Base-by-base conservation (phyloP, 768 basidiomycete genomes). In the Suillus decipiens region DNA sequence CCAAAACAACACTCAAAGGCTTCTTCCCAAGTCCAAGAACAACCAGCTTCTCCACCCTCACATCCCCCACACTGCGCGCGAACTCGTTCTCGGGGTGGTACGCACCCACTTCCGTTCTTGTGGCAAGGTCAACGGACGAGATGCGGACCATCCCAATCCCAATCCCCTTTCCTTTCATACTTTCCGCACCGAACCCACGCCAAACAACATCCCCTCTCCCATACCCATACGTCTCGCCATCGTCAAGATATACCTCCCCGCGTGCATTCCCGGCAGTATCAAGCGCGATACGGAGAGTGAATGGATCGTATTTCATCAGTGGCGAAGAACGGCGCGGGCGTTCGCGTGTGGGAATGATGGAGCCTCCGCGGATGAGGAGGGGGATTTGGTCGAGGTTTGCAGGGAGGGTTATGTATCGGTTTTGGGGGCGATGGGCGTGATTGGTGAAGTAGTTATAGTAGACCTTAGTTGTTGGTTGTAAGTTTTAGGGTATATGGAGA, bases 181-280 rank as follows among this genome's bases (percentile, higher is more conserved):
- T 74, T 72, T 82, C 81, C 60, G 79, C 82, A 31, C 93, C 88
- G 70, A 96, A 93, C 64, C 82, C 79, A 61, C 93, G 87, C 93
- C 93, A 96, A 63, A 97, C 80, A 72, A 92, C 86, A 63, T 94
- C 81, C 36, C 97, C 97, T 7, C 83, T 72, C 63, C 84, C 78
- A 75, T 95, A 88, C 5, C 82, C 78, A 75, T 87, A 47, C 45
- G 89, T 85, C 59, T 89, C 90, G 15, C 97, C 97, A 68, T 99
- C 97, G 73, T 99, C 97, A 61, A 96, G 84, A 76, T 99, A 99
- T 42, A 99, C 81, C 70, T 96, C 92, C 42, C 97, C 97, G 2
- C 71, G 73, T 0, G 96, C 96, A 36, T 66, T 70, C 33, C 77
- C 75, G 1, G 78, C 70, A 54, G 86, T 84, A 76, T 84, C 84